phyloP scores from a whole-genome alignment of 2,329 filamentous ascomycete species.

The Stylonectria norvegica region DNA sequence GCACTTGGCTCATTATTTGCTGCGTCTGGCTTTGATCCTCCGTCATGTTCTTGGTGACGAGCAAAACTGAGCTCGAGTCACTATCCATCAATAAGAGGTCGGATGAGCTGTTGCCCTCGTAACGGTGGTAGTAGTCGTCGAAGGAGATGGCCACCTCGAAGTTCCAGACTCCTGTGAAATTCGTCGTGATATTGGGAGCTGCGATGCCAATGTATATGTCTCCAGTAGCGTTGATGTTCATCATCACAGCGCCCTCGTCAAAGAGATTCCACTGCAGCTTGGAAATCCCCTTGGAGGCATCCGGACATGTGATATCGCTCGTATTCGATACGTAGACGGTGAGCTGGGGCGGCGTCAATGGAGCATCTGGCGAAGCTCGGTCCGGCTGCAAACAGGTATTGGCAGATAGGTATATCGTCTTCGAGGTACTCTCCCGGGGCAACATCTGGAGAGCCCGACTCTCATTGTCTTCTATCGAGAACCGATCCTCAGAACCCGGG shows the following conservation, averaged over 20 bases:
- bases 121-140: constrained; percentile 72
- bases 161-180: constrained; percentile 66
- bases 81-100: constrained; percentile 80
- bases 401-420: constrained; percentile 72
- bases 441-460: constrained; percentile 7
- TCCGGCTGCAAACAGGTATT: constrained; percentile 81
- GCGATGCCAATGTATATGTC: constrained; percentile 75
- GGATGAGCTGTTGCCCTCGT: constrained; percentile 40
- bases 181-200: constrained; percentile 61
- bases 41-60: constrained; percentile 75
- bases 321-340: constrained; percentile 71
- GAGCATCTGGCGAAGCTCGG: constrained; percentile 26
- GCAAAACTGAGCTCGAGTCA: constrained; percentile 72
- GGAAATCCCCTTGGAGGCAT: constrained; percentile 18
- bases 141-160: constrained; percentile 80
- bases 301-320: constrained; percentile 29
- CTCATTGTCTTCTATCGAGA: constrained; percentile 9
- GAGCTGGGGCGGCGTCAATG: constrained; percentile 61
- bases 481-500: constrained; percentile 12
- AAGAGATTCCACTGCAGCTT: constrained; percentile 44
- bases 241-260: constrained; percentile 65
- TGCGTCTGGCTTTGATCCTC: constrained; percentile 52
- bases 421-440: constrained; percentile 29
- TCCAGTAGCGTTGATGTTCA: constrained; percentile 56
- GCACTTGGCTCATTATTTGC: constrained; percentile 47